Evolutionary conservation across 768 basidiomycete genomes (phyloP).

Genomic region (Chalciporus sphaerocephalus): DNA sequence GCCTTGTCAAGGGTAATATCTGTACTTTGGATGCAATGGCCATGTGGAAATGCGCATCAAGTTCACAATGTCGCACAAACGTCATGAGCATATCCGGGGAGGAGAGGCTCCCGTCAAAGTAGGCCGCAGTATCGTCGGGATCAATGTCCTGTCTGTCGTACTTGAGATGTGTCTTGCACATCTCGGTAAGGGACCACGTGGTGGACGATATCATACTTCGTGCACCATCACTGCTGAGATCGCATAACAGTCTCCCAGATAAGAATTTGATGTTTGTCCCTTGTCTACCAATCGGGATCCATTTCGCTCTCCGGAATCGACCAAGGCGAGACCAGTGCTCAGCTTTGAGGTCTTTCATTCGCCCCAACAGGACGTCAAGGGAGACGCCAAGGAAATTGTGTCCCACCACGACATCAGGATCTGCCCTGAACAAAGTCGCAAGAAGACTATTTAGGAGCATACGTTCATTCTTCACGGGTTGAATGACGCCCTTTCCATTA

Average conservation of each 20-base stretch:
- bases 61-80: conserved; percentile 90
- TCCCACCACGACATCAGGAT: conserved; percentile 92
- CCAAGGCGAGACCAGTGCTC: conserved; percentile 95
- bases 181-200: conserved; percentile 97
- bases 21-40: conserved; percentile 93
- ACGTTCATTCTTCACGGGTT: conserved; percentile 75
- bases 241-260: conserved; percentile 83
- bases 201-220: conserved; percentile 98
- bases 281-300: conserved; percentile 77
- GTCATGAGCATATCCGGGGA: conserved; percentile 75
- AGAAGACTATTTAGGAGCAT: conserved; percentile 81
- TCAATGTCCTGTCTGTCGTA: conserved; percentile 90
- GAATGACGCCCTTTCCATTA: conserved; percentile 65
- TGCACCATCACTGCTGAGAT: conserved; percentile 90
- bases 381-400: conserved; percentile 91
- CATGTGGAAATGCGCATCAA: conserved; percentile 97
- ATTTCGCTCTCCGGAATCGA: conserved; percentile 78
- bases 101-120: conserved; percentile 79
- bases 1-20: conserved; percentile 85
- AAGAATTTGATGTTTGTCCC: conserved; percentile 82
- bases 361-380: conserved; percentile 84
- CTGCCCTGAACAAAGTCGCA: conserved; percentile 72
- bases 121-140: conserved; percentile 88
- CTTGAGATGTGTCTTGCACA: conserved; percentile 88
- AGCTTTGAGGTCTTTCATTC: conserved; percentile 85